Evolutionary conservation across 257 asterid genomes (phyloP).

Genomic region (Galeopsis tetrahit): DNA sequence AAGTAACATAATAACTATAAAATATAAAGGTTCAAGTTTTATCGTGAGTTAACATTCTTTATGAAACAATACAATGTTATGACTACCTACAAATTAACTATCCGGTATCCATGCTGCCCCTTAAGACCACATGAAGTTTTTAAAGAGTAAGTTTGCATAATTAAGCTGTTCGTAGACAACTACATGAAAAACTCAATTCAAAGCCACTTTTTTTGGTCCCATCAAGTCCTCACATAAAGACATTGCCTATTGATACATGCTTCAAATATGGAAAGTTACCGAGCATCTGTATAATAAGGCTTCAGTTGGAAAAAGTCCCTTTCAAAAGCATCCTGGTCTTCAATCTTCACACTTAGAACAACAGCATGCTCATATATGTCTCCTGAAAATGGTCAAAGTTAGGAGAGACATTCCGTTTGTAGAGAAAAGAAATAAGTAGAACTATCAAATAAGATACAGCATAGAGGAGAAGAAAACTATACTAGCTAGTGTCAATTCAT

Average conservation of each 20-base stretch:
- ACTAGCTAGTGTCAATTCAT: constrained; percentile 67
- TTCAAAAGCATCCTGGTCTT: constrained; percentile 93
- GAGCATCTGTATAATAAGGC: constrained; percentile 91
- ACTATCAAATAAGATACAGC: constrained; percentile 4
- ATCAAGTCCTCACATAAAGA: not conserved
- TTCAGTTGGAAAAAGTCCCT: constrained; percentile 94
- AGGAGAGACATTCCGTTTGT: constrained; percentile 7
- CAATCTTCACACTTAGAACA: constrained; percentile 79
- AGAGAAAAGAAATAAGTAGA: not conserved
- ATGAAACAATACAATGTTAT: constrained; percentile 16
- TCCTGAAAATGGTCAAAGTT: constrained; percentile 51
- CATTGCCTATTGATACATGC: not conserved
- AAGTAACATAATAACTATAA: not conserved
- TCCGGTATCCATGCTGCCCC: not conserved
- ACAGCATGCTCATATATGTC: constrained; percentile 96
- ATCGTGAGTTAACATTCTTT: not conserved
- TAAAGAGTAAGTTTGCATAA: not conserved
- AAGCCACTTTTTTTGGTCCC: not conserved
- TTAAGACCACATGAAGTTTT: not conserved
- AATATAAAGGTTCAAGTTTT: not conserved
- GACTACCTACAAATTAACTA: constrained; percentile 2
- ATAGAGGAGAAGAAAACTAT: constrained; percentile 29
- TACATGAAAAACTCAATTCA: not conserved
- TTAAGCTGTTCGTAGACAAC: not conserved
- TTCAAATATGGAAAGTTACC: constrained; percentile 49